phyloP scores from a whole-genome alignment of 345 rosid species.

The Acer saccharum region DNA sequence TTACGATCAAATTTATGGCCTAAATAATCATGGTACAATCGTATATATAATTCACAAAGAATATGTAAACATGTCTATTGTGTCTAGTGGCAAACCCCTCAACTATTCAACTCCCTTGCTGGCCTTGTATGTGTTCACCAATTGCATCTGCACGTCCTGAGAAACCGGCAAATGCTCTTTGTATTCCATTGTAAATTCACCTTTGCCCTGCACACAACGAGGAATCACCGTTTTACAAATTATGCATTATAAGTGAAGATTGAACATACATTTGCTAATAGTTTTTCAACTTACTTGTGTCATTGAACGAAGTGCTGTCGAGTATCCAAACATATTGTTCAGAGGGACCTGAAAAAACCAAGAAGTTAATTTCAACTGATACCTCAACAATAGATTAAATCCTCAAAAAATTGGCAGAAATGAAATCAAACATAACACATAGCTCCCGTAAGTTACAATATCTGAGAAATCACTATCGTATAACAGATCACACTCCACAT shows the following conservation, averaged over 20 bases:
- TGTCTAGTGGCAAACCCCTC: background rate
- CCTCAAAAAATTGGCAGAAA: background rate
- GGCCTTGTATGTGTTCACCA: slow-evolving; percentile 77
- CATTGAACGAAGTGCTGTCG: slow-evolving; percentile 96
- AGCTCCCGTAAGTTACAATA: background rate
- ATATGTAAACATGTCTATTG: background rate
- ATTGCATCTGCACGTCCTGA: slow-evolving; percentile 81
- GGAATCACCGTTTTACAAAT: background rate
- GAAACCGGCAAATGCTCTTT: slow-evolving; percentile 88
- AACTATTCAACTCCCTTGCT: slow-evolving; percentile 50
- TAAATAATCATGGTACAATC: background rate
- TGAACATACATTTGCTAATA: background rate
- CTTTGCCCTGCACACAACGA: slow-evolving; percentile 66
- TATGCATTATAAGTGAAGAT: background rate
- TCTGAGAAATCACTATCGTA: background rate
- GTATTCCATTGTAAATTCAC: slow-evolving; percentile 99
- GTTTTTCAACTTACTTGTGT: slow-evolving; percentile 58
- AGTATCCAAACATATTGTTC: slow-evolving; percentile 99
- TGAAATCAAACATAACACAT: background rate
- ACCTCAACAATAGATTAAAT: background rate
- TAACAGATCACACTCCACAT: background rate
- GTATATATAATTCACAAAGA: slow-evolving; percentile 6
- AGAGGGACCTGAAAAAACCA: slow-evolving; percentile 72
- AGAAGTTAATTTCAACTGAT: background rate
- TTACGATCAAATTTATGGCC: background rate